These are phyloP conservation scores for Eucalyptus fibrosa DNA, from an alignment of 345 rosid species.

Conservation along the genomic window DNA sequence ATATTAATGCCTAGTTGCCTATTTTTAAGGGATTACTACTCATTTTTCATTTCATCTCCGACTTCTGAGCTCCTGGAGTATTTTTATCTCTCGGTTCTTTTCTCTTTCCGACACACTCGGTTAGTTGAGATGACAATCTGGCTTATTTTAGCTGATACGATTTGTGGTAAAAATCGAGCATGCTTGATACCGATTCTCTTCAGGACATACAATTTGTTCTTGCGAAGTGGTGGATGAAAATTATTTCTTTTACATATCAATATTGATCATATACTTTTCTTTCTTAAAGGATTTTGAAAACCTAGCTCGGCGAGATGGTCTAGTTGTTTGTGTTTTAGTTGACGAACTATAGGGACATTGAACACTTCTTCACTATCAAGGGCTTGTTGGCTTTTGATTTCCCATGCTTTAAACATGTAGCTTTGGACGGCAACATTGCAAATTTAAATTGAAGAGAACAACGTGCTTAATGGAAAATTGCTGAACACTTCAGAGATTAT, in stretches of 20 bases:
- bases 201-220: neutral
- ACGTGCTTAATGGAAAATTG: neutral
- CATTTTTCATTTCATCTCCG: neutral
- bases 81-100: neutral
- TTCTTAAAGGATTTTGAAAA: neutral
- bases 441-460: neutral
- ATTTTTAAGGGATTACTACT: neutral
- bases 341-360: neutral
- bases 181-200: neutral
- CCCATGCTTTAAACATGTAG: neutral
- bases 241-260: neutral
- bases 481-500: neutral
- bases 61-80: neutral
- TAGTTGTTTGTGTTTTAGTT: neutral
- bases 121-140: neutral
- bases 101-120: neutral
- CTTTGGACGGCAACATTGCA: neutral
- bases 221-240: neutral
- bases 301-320: neutral
- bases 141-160: accelerated
- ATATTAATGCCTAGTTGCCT: neutral
- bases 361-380: neutral
- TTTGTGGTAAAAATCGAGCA: neutral
- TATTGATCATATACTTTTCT: neutral
- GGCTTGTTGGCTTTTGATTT: neutral